Evolutionary conservation across 1,284 basidiomycete species (phyloP).

Genomic region (Cutaneotrichosporon sp.): DNA sequence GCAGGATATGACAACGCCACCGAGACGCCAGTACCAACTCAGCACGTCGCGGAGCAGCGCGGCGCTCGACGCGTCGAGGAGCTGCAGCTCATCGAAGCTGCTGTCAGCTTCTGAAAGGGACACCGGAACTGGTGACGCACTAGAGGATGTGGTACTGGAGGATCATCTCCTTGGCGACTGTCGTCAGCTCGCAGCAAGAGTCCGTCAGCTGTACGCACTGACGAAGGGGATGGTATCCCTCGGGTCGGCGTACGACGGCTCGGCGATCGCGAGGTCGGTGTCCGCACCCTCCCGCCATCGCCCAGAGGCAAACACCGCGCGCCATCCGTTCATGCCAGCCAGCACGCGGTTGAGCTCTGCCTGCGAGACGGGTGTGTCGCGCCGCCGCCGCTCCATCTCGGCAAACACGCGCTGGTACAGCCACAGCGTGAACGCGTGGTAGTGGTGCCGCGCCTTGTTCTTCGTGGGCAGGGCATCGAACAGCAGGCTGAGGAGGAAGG

Average conservation of each 20-base stretch:
- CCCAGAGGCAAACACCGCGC: constrained; percentile 54
- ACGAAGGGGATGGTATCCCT: constrained; percentile 52
- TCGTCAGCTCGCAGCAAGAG: constrained; percentile 19
- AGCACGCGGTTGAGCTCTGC: constrained; percentile 54
- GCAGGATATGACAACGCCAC: constrained; percentile 65
- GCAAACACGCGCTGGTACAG: constrained; percentile 62
- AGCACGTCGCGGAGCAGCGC: constrained; percentile 68
- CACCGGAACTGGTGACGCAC: too few relatives aligned
- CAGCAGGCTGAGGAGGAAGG: constrained; percentile 68
- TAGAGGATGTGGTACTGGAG: constrained; percentile 55
- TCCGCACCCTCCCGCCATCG: constrained; percentile 47
- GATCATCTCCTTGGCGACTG: constrained; percentile 54
- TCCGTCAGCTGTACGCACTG: constrained; percentile 41
- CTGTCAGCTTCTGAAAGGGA: constrained; percentile 58
- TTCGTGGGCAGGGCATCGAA: constrained; percentile 62
- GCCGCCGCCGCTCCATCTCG: constrained; percentile 42
- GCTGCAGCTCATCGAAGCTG: constrained; percentile 69
- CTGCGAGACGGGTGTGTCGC: constrained; percentile 16
- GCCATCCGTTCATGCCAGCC: constrained; percentile 46
- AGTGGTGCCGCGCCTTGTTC: constrained; percentile 67
- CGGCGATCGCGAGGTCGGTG: constrained; percentile 22
- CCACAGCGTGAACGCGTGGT: constrained; percentile 67
- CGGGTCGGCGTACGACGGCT: constrained; percentile 32
- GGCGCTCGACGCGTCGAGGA: constrained; percentile 69
- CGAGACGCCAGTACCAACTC: constrained; percentile 73